Evolutionary conservation across 306 rosid genomes (phyloP), one percentile per base, ranked within the genome.

Genomic region (Fragaria iinumae): DNA sequence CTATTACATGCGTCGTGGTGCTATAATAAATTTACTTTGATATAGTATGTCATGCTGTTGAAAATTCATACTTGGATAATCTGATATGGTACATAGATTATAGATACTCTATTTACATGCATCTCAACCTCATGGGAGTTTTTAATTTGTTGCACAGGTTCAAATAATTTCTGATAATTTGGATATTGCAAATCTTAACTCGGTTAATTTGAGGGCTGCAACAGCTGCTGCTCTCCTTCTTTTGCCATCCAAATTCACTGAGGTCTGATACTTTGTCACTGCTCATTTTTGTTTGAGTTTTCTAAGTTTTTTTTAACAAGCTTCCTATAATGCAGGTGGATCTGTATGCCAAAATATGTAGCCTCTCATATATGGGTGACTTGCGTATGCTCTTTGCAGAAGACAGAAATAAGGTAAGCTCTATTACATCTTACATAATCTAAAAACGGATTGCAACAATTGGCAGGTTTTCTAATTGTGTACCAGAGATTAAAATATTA

Each of bases 381-480:
- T 73, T 95, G 76, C 93, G 97, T 27, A 95, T 92, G 98, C 85
- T 92, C 80, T 95, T 95, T 92, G 97, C 97, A 0, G 97, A 95
- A 90, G 98, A 95, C 82, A 90, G 84, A 87, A 75, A 88, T 79
- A 92, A 95, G 97, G 98, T 91, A 86, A 69, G 57, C 75, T 83
- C 27, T 69, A 71, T 74, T 71, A 71, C 71, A 78, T 64, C 79
- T 68, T 48, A 27, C 57, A 49, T 72, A 32, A 77, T 59, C 76
- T n/a, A 75, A 59, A 49, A 68, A 64, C 59, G 77, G 72, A 71
- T 73, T 45, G 49, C 38, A 64, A 62, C 38, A 55, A 3, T 56
- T 23, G 55, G 55, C n/a, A 20, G 16, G 16, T 56, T 50, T 13
- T 72, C 36, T 21, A 21, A 23, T 21, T 73, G 25, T 55, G 32